These are phyloP conservation scores for Colletotrichum navitas DNA, from an alignment of 2,329 filamentous ascomycete genomes.

Conservation along the genomic window DNA sequence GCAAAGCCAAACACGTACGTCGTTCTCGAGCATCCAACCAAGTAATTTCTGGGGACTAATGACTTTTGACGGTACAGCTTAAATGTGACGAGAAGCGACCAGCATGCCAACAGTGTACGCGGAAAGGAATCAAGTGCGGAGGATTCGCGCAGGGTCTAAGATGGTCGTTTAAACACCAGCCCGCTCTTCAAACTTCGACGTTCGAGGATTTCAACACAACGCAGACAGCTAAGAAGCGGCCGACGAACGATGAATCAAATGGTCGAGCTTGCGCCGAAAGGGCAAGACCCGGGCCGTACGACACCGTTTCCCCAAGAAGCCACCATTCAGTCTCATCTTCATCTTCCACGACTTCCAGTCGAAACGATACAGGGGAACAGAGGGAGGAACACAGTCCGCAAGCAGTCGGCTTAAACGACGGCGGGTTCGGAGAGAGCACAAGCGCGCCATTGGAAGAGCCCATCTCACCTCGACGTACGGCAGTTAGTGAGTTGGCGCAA, in stretches of 20 bases:
- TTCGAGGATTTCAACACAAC: constrained; percentile 7
- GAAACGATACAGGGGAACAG: not conserved
- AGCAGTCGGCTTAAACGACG: not conserved
- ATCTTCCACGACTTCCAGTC: not conserved
- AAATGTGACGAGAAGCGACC: constrained; percentile 52
- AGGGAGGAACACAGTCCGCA: not conserved
- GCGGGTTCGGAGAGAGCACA: not conserved
- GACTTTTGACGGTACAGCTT: constrained; percentile 42
- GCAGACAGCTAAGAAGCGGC: not conserved
- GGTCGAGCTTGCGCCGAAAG: not conserved
- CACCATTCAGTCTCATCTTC: constrained; percentile 17
- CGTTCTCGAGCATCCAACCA: not conserved
- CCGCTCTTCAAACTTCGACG: constrained; percentile 19
- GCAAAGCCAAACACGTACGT: constrained; percentile 49
- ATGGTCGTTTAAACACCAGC: constrained; percentile 58
- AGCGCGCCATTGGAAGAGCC: not conserved
- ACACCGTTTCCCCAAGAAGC: not conserved
- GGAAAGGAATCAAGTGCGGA: constrained; percentile 48
- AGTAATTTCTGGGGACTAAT: not conserved
- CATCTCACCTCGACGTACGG: not conserved
- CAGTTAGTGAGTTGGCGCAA: not conserved
- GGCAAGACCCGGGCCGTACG: not conserved
- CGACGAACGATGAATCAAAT: not conserved
- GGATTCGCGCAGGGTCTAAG: constrained; percentile 52
- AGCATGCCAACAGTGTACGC: constrained; percentile 48